Percentiles rank a stretch among this genome's conserved stretches.
Evolutionary conservation across 2,329 filamentous ascomycete species (phyloP).

Genomic region (Exophiala mesophila): DNA sequence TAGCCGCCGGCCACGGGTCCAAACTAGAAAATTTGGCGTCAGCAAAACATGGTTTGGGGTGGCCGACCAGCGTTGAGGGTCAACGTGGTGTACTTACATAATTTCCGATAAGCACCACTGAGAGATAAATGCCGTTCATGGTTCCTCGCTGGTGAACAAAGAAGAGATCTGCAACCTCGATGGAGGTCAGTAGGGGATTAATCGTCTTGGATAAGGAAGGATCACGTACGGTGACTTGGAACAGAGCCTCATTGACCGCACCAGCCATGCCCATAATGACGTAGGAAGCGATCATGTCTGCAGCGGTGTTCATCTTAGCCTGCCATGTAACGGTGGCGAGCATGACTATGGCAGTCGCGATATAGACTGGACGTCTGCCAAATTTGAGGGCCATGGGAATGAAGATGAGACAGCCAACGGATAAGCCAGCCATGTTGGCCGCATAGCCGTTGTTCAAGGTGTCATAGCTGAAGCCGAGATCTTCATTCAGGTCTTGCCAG

Average conservation of each 20-base stretch:
- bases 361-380: conserved; percentile 40
- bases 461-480: conserved; percentile 38
- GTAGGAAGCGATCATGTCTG: conserved; percentile 40
- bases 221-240: conserved; percentile 36
- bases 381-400: conserved; percentile 41
- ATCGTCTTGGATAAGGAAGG: neutral
- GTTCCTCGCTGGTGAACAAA: conserved; percentile 48
- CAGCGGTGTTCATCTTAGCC: conserved; percentile 37
- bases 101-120: conserved; percentile 33
- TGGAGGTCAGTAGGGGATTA: neutral
- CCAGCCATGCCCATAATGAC: conserved; percentile 40
- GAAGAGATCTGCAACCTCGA: conserved; percentile 44
- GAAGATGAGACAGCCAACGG: conserved; percentile 38
- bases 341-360: conserved; percentile 36
- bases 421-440: conserved; percentile 36
- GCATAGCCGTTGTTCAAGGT: conserved; percentile 42
- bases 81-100: neutral
- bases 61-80: neutral
- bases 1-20: conserved; percentile 33
- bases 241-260: conserved; percentile 38
- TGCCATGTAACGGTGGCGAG: conserved; percentile 36
- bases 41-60: conserved; percentile 1
- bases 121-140: conserved; percentile 49
- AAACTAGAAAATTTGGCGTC: conserved; percentile 24
- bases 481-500: conserved; percentile 38